Percentiles rank a stretch among this genome's conserved stretches.
Evolutionary conservation across 441 rosid species (phyloP).

Genomic region (Kokia cookei): DNA sequence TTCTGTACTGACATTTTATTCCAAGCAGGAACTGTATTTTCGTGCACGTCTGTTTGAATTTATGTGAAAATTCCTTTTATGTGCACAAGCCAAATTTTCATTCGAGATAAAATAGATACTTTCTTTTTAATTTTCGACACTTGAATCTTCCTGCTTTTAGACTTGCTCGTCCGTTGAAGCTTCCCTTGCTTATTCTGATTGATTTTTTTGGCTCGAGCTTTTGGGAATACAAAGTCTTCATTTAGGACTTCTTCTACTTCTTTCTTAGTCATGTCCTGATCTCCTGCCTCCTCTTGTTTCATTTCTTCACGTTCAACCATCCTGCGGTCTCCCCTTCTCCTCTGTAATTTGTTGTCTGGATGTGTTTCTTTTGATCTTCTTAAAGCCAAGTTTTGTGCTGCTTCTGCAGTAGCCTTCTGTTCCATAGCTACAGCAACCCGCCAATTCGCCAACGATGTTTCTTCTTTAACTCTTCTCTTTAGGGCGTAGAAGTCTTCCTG

Average conservation of each 20-base stretch:
- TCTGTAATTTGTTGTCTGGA: background rate
- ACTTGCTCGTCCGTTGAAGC: background rate
- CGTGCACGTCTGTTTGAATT: constrained; percentile 2
- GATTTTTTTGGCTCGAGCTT: constrained; percentile 16
- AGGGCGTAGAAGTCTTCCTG: constrained; percentile 27
- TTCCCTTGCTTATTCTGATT: background rate
- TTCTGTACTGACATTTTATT: constrained; percentile 4
- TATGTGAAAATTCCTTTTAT: constrained; percentile 17
- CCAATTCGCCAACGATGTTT: constrained; percentile 35
- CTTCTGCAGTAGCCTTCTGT: constrained; percentile 40
- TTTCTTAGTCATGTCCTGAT: background rate
- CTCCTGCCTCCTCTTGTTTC: constrained; percentile 9
- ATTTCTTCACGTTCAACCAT: background rate
- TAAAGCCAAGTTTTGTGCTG: constrained; percentile 23
- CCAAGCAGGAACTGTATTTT: background rate
- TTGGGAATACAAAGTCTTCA: constrained; percentile 13
- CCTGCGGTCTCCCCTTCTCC: background rate
- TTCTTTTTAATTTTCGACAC: constrained; percentile 11
- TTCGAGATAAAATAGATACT: constrained; percentile 15
- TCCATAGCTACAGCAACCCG: constrained; percentile 36
- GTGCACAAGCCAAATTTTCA: constrained; percentile 14
- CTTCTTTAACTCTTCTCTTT: constrained; percentile 36
- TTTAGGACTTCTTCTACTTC: constrained; percentile 9
- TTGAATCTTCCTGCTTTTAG: constrained; percentile 7
- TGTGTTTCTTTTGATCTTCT: constrained; percentile 19